Conservation (phyloP, 176 grass and related monocot species). For the Aegilops umbellulata region DNA sequence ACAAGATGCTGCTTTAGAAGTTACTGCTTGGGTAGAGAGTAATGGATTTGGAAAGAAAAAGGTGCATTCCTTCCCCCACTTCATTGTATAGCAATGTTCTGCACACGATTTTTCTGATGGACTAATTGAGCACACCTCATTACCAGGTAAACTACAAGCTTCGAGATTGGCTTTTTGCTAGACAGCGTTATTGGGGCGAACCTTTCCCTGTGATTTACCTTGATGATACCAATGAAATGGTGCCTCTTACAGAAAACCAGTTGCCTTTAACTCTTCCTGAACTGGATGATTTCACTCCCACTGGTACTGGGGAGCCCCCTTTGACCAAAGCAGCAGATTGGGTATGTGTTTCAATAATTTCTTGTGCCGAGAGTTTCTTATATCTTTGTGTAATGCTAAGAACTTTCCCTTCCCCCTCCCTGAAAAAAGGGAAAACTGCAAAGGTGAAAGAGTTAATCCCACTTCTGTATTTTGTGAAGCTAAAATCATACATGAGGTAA, state of each 20-base stretch:
- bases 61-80: constrained; percentile 47
- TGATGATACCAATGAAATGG: constrained; percentile 74
- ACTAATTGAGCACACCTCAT: constrained; percentile 30
- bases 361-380: not conserved
- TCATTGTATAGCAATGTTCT: constrained; percentile 14
- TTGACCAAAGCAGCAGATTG: constrained; percentile 87
- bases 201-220: constrained; percentile 91
- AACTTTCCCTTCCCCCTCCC: too few relatives aligned
- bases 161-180: constrained; percentile 97
- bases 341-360: constrained; percentile 50
- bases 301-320: constrained; percentile 91
- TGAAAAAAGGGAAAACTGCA: not conserved
- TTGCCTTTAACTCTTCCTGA: constrained; percentile 90
- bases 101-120: not conserved
- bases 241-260: constrained; percentile 70
- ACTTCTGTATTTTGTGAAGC: not conserved
- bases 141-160: constrained; percentile 96
- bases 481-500: not conserved
- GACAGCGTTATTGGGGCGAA: constrained; percentile 96
- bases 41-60: constrained; percentile 81
- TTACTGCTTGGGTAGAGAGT: constrained; percentile 74
- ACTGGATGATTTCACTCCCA: constrained; percentile 94
- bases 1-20: constrained; percentile 83
- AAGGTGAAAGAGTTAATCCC: not conserved
- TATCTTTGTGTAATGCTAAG: constrained; percentile 12